Evolutionary conservation across 306 rosid species (phyloP).

Genomic region (Rosa lucieae): DNA sequence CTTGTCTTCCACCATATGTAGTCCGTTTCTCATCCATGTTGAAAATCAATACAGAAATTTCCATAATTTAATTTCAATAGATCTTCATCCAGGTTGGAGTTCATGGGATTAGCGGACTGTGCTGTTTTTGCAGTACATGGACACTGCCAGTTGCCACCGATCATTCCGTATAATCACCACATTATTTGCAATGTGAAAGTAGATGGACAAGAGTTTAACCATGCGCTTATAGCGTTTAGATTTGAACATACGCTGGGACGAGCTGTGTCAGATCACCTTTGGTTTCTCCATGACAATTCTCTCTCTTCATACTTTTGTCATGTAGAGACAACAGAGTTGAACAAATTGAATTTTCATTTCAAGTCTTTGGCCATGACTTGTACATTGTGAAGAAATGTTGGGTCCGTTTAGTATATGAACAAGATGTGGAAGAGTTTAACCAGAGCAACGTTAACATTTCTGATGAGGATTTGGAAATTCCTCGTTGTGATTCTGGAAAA

Average conservation of each 20-base stretch:
- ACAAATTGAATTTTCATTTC: neutral
- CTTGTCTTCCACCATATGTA: too few species aligned
- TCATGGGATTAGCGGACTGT: neutral
- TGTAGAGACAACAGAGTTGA: neutral
- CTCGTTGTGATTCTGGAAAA: neutral
- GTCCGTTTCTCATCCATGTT: too few species aligned
- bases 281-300: neutral
- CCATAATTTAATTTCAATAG: too few species aligned
- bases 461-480: neutral
- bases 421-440: neutral
- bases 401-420: neutral
- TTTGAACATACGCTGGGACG: neutral
- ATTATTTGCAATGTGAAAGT: neutral
- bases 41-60: too few species aligned
- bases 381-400: neutral
- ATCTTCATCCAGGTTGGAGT: neutral
- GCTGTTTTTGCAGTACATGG: neutral
- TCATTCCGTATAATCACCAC: rapidly evolving
- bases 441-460: neutral
- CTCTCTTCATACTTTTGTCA: neutral
- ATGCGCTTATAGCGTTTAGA: neutral
- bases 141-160: neutral
- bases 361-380: neutral
- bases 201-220: neutral
- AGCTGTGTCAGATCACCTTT: neutral